phyloP scores from a whole-genome alignment of 1,284 basidiomycete species.

The Pholiota adiposa region DNA sequence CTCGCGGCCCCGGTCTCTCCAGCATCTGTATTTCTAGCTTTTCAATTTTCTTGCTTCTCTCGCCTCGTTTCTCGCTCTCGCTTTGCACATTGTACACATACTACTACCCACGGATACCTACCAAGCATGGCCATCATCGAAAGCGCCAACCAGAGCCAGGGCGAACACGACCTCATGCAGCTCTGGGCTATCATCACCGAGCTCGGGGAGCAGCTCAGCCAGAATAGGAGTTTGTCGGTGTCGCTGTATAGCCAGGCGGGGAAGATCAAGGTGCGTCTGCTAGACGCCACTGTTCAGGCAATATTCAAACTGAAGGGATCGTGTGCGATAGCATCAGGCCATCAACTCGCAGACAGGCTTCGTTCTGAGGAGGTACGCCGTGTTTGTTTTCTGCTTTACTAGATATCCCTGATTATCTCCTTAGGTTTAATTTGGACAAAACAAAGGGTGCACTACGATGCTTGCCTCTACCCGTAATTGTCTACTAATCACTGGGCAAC shows the following conservation, averaged over 20 bases:
- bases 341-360: slow-evolving; percentile 85
- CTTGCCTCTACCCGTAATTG: background rate
- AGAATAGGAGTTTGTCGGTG: slow-evolving; percentile 70
- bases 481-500: background rate
- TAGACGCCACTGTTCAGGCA: slow-evolving; percentile 5
- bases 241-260: slow-evolving; percentile 68
- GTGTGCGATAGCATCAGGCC: slow-evolving; percentile 56
- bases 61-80: background rate
- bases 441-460: slow-evolving; percentile 66
- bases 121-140: slow-evolving; percentile 28
- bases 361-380: slow-evolving; percentile 79
- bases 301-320: background rate
- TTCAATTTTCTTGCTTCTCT: background rate
- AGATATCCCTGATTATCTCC: background rate
- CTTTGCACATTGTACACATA: background rate
- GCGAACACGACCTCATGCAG: slow-evolving; percentile 55
- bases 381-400: background rate
- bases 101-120: background rate
- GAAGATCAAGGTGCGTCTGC: slow-evolving; percentile 72
- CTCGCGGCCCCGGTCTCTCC: background rate
- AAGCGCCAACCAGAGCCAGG: slow-evolving; percentile 32
- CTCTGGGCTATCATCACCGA: slow-evolving; percentile 80
- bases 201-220: slow-evolving; percentile 82
- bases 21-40: background rate
- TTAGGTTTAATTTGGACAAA: slow-evolving; percentile 89